Evolutionary conservation across 2,329 filamentous ascomycete genomes (phyloP).

Genomic region (Alternaria ventricosa): DNA sequence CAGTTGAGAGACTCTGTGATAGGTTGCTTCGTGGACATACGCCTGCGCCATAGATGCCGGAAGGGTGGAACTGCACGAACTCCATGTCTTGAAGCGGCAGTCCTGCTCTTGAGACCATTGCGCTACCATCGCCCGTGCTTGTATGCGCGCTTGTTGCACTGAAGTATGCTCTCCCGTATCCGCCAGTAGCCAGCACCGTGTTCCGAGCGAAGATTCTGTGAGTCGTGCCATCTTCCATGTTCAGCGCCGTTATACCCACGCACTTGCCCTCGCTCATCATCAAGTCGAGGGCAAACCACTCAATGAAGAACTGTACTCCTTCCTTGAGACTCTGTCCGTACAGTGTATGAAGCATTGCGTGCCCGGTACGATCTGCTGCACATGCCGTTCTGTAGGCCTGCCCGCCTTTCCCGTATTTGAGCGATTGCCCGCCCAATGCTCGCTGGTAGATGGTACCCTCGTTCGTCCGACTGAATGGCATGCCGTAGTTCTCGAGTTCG

Average conservation of each 20-base stretch:
- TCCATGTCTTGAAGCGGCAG: slow-evolving; percentile 60
- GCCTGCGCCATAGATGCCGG: slow-evolving; percentile 59
- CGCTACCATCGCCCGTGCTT: slow-evolving; percentile 58
- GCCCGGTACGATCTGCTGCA: slow-evolving; percentile 57
- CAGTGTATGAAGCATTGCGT: slow-evolving; percentile 59
- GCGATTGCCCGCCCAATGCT: slow-evolving; percentile 56
- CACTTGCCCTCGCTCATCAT: slow-evolving; percentile 58
- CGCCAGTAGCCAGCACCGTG: slow-evolving; percentile 58
- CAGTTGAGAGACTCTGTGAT: not conserved
- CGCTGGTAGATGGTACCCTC: slow-evolving; percentile 58
- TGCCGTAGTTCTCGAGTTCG: slow-evolving; percentile 63
- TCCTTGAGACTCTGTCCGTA: slow-evolving; percentile 59
- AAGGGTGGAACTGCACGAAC: slow-evolving; percentile 60
- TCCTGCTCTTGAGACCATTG: slow-evolving; percentile 58
- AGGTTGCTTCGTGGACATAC: slow-evolving; percentile 27
- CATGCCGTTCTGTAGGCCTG: slow-evolving; percentile 58
- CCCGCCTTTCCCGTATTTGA: slow-evolving; percentile 57
- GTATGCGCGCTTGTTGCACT: slow-evolving; percentile 59
- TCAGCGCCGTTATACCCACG: slow-evolving; percentile 55
- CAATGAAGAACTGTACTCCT: slow-evolving; percentile 59
- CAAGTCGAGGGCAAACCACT: slow-evolving; percentile 58
- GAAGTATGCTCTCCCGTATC: slow-evolving; percentile 60
- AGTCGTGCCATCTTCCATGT: slow-evolving; percentile 58
- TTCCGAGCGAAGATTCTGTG: slow-evolving; percentile 58
- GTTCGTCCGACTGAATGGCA: slow-evolving; percentile 59